Conservation (phyloP, 1,284 basidiomycete genomes). For the Pisolithus thermaeus region DNA sequence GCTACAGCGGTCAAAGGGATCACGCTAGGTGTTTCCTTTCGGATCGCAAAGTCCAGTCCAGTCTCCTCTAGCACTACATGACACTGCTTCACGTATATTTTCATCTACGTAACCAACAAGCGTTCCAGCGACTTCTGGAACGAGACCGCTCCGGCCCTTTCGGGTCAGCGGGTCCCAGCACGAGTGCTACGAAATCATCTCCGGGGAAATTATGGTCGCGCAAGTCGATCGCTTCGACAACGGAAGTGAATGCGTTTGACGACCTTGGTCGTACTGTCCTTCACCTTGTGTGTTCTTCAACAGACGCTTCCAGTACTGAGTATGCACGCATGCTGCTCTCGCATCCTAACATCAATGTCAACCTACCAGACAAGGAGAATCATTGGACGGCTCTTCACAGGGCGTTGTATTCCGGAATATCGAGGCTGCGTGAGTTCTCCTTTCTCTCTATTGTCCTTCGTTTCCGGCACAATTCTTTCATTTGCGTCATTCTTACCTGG, state of each 20-base stretch:
- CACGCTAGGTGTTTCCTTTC: slow-evolving; percentile 20
- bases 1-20: slow-evolving; percentile 18
- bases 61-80: slow-evolving; percentile 43
- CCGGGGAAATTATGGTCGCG: slow-evolving; percentile 62
- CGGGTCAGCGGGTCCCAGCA: slow-evolving; percentile 32
- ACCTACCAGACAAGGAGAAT: slow-evolving; percentile 77
- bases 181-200: slow-evolving; percentile 30
- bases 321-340: slow-evolving; percentile 80
- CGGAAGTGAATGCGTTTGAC: slow-evolving; percentile 74
- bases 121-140: slow-evolving; percentile 78
- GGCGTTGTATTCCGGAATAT: slow-evolving; percentile 84
- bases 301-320: slow-evolving; percentile 60
- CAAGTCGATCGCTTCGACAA: slow-evolving; percentile 35
- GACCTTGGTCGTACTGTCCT: slow-evolving; percentile 74
- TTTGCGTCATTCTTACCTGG: neutral
- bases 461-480: neutral
- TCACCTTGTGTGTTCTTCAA: slow-evolving; percentile 72
- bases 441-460: neutral
- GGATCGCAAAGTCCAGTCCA: slow-evolving; percentile 13
- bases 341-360: slow-evolving; percentile 77
- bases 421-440: slow-evolving; percentile 53
- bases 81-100: slow-evolving; percentile 80
- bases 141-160: slow-evolving; percentile 16
- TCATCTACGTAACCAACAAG: slow-evolving; percentile 70
- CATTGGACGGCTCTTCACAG: slow-evolving; percentile 93